phyloP scores from a whole-genome alignment of 768 basidiomycete species.

The Termitomyces titanicus region DNA sequence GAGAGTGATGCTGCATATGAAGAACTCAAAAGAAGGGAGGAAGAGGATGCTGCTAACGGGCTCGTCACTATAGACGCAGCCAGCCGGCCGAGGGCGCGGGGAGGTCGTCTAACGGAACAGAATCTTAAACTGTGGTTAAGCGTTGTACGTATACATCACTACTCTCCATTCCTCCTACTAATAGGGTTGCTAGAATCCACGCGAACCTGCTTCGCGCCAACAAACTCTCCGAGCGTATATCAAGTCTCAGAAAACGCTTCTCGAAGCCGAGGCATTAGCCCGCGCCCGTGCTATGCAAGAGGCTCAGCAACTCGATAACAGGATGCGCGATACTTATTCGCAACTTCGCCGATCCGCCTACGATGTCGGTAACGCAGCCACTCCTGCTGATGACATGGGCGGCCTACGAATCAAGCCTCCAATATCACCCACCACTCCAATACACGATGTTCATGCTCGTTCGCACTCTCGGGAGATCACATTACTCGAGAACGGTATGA shows the following conservation, averaged over 20 bases:
- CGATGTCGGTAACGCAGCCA: slow-evolving; percentile 49
- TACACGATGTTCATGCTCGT: slow-evolving; percentile 38
- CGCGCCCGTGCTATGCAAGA: slow-evolving; percentile 78
- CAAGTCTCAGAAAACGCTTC: slow-evolving; percentile 71
- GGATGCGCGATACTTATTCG: slow-evolving; percentile 77
- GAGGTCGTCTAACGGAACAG: slow-evolving; percentile 68
- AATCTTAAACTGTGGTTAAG: slow-evolving; percentile 80
- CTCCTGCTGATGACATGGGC: slow-evolving; percentile 52
- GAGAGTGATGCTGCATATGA: slow-evolving; percentile 81
- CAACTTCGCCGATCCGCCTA: slow-evolving; percentile 78
- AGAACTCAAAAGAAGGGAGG: slow-evolving; percentile 71
- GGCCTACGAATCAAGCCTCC: slow-evolving; percentile 73
- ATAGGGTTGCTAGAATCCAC: slow-evolving; percentile 65
- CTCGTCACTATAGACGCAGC: slow-evolving; percentile 45
- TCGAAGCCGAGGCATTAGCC: slow-evolving; percentile 81
- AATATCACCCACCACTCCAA: slow-evolving; percentile 36
- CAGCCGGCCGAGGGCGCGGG: slow-evolving; percentile 57
- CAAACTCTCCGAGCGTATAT: slow-evolving; percentile 82
- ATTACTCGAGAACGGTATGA: slow-evolving; percentile 83
- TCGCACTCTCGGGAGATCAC: slow-evolving; percentile 70
- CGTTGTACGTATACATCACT: slow-evolving; percentile 48
- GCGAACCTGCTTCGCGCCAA: slow-evolving; percentile 82
- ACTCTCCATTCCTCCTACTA: slow-evolving; percentile 3
- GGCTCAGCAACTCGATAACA: slow-evolving; percentile 68
- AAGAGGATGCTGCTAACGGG: slow-evolving; percentile 60